Base-by-base conservation (phyloP, 441 rosid species). In the Theobroma grandiflorum region DNA sequence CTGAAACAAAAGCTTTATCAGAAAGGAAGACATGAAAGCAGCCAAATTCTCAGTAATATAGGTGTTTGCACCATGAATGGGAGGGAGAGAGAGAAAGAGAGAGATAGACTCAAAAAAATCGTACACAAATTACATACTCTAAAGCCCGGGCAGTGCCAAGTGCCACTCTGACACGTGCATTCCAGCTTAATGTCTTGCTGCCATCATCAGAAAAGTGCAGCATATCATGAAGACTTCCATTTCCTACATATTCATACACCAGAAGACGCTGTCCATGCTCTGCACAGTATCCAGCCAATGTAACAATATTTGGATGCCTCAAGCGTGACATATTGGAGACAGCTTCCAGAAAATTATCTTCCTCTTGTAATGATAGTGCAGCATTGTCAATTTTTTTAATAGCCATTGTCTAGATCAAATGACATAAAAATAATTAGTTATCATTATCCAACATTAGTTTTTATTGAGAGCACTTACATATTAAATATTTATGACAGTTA, bases 231-330 rank as follows among this genome's bases (percentile, higher is more conserved):
- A 95, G 86, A 83, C 85, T 93, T 37, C 97, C 93, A 22, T 88
- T 93, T 69, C 85, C 94, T 0, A 95, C 82, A 78, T 87, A 87
- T 75, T 96, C 98, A 73, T 91, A 89, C 12, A 96, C 94, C 83
- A 96, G 78, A 84, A 96, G 99, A 74, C 95, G 99, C 76, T 96
- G 98, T 42, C 98, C 98, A 72, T 96, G 94, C 89, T 96, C 99
- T 0, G 90, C 87, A 85, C 98, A 96, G 87, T 95, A 95, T 80
- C 99, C 99, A 73, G 84, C 84, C 80, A 96, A 76, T 4, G 94
- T 86, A 75, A 95, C 96, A 42, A 96, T 91, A 84, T 96, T 96
- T 15, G 95, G 96, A 84, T 96, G 99, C 86, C 98, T 89, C 83
- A 95, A 85, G 0, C 95, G 90, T 37, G 98, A 95, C 98, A 96